phyloP scores from a whole-genome alignment of 1,284 basidiomycete genomes.

The Cryptococcus sp. region DNA sequence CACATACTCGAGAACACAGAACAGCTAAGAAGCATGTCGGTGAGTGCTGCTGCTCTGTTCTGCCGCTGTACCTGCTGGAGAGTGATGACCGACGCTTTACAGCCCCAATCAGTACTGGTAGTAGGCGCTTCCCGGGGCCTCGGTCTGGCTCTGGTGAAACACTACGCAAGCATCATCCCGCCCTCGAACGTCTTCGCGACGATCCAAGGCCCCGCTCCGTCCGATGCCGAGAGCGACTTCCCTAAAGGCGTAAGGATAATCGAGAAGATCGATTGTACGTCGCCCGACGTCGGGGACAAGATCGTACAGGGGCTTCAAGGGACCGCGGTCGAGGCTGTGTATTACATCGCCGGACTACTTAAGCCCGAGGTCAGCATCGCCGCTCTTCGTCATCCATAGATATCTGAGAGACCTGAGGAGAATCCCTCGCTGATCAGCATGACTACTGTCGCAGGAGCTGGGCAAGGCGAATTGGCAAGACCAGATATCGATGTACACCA shows the following conservation, averaged over 20 bases:
- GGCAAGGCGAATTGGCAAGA: slow-evolving; percentile 53
- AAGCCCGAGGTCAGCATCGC: slow-evolving; percentile 52
- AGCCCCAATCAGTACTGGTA: slow-evolving; percentile 35
- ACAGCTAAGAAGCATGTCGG: not conserved
- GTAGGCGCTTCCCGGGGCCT: slow-evolving; percentile 57
- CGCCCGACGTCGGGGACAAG: slow-evolving; percentile 50
- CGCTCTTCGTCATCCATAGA: not conserved
- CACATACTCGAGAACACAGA: not conserved
- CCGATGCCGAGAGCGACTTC: slow-evolving; percentile 28
- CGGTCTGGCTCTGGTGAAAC: slow-evolving; percentile 54
- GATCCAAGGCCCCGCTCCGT: slow-evolving; percentile 38
- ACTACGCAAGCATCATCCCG: slow-evolving; percentile 25
- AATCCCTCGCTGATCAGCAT: not conserved
- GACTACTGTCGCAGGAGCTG: slow-evolving; percentile 44
- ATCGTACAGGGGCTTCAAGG: slow-evolving; percentile 51
- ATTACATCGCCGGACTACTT: slow-evolving; percentile 56
- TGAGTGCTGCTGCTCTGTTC: not conserved
- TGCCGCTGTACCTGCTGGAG: not conserved
- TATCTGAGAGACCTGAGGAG: not conserved
- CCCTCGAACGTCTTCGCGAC: slow-evolving; percentile 53
- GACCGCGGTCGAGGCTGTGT: slow-evolving; percentile 50
- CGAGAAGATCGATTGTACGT: slow-evolving; percentile 51
- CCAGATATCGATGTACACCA: slow-evolving; percentile 57
- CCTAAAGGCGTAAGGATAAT: slow-evolving; percentile 52
- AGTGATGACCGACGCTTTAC: not conserved